Evolutionary conservation across 1,139 yeast genomes (phyloP).

Genomic region (Yamadazyma aaseri): DNA sequence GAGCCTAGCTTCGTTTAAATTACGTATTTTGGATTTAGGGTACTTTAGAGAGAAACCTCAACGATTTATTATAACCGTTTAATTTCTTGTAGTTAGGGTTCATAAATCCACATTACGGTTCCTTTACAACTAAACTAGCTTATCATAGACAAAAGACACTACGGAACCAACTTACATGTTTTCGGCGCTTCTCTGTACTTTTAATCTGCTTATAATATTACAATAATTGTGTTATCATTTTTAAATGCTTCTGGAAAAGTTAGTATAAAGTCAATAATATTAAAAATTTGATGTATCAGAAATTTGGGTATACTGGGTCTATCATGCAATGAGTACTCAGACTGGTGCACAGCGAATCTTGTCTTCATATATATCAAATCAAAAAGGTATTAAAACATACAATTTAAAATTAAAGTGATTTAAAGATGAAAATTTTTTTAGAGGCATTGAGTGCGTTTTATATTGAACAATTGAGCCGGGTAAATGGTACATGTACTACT

Average conservation of each 20-base stretch:
- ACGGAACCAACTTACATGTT: too few species aligned
- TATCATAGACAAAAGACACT: too few species aligned
- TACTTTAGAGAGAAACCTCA: too few species aligned
- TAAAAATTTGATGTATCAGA: slow-evolving; percentile 28
- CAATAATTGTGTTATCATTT: too few species aligned
- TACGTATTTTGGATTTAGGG: too few species aligned
- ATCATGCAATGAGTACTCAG: slow-evolving; percentile 48
- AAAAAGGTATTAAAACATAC: slow-evolving; percentile 3
- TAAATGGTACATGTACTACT: not conserved
- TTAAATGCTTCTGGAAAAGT: not conserved
- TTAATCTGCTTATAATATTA: too few species aligned
- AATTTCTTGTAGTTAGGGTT: too few species aligned
- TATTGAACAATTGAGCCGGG: not conserved
- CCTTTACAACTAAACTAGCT: too few species aligned
- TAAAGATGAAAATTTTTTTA: slow-evolving; percentile 2
- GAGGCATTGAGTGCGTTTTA: not conserved
- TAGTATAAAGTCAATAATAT: not conserved
- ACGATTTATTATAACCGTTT: too few species aligned
- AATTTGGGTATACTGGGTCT: slow-evolving; percentile 52
- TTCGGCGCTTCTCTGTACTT: too few species aligned
- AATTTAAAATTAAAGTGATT: not conserved
- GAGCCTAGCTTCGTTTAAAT: too few species aligned
- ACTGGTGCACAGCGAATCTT: slow-evolving; percentile 53
- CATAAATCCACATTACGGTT: too few species aligned
- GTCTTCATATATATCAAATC: slow-evolving; percentile 31